These are phyloP conservation scores for Tetradesmus obliquus DNA, from an alignment of 139 green algal genomes.

Conservation along the genomic window DNA sequence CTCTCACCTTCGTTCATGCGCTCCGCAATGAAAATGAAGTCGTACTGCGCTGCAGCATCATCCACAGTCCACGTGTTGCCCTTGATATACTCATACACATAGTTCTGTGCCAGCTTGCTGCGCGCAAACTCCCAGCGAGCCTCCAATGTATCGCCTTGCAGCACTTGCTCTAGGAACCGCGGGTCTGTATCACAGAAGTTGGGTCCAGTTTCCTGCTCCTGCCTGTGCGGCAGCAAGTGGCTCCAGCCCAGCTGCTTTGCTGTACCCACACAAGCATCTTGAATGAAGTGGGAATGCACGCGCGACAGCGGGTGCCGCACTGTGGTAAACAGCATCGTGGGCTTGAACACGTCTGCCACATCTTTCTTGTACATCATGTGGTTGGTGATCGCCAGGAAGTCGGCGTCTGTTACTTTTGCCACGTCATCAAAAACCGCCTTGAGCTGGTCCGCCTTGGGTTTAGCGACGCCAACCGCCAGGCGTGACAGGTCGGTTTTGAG, in stretches of 20 bases:
- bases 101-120: background rate
- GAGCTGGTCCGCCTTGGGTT: background rate
- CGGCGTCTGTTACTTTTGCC: background rate
- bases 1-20: constrained; percentile 36
- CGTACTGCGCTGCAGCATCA: background rate
- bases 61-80: background rate
- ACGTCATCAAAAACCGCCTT: background rate
- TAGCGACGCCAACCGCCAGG: background rate
- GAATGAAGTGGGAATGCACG: constrained; percentile 25
- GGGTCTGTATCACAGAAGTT: background rate
- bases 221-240: constrained; percentile 1
- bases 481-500: background rate
- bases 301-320: constrained; percentile 22
- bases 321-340: background rate
- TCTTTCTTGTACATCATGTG: constrained; percentile 3
- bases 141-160: constrained; percentile 8
- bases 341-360: constrained; percentile 12
- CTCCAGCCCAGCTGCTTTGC: constrained; percentile 12
- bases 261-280: constrained; percentile 1
- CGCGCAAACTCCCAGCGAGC: constrained; percentile 5
- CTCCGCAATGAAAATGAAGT: constrained; percentile 37
- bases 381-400: background rate
- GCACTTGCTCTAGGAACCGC: background rate
- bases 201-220: background rate
- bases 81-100: constrained; percentile 11